phyloP scores from a whole-genome alignment of 768 basidiomycete species.

The Tephrocybe sp. region DNA sequence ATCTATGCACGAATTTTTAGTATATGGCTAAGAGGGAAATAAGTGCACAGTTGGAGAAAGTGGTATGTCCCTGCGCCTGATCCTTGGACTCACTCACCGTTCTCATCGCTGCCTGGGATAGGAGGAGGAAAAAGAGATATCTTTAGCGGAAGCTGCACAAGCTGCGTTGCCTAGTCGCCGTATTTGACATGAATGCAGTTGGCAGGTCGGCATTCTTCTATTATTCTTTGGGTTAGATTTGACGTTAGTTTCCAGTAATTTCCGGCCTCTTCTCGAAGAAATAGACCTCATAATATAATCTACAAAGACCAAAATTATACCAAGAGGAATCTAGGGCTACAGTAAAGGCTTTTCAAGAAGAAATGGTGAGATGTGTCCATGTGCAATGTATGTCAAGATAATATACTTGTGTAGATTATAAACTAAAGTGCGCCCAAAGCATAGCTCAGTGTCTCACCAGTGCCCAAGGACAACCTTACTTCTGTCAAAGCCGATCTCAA shows the following conservation, averaged over 20 bases:
- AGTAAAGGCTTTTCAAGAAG: neutral
- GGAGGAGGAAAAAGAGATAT: conserved; percentile 38
- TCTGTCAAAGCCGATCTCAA: conserved; percentile 63
- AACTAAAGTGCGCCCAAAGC: neutral
- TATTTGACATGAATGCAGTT: neutral
- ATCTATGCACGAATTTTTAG: conserved; percentile 14
- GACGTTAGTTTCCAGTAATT: too few relatives aligned
- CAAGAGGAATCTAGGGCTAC: conserved; percentile 5
- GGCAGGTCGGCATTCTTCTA: neutral
- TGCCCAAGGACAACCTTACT: conserved; percentile 51
- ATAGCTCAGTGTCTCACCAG: conserved; percentile 44
- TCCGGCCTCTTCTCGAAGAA: too few relatives aligned
- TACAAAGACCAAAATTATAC: neutral
- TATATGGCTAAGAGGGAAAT: conserved; percentile 32
- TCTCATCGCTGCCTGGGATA: conserved; percentile 11
- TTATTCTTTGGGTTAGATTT: too few relatives aligned
- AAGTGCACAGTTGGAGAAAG: conserved; percentile 24
- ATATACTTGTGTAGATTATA: neutral
- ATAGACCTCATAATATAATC: too few relatives aligned
- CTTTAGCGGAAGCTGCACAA: conserved; percentile 41
- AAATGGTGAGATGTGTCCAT: neutral
- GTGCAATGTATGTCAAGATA: neutral
- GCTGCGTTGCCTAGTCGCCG: conserved; percentile 21
- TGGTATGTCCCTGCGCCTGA: conserved; percentile 18
- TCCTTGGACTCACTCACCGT: neutral